Evolutionary conservation across 2,329 filamentous ascomycete genomes (phyloP).

Genomic region (Pyrenophora seminiperda): DNA sequence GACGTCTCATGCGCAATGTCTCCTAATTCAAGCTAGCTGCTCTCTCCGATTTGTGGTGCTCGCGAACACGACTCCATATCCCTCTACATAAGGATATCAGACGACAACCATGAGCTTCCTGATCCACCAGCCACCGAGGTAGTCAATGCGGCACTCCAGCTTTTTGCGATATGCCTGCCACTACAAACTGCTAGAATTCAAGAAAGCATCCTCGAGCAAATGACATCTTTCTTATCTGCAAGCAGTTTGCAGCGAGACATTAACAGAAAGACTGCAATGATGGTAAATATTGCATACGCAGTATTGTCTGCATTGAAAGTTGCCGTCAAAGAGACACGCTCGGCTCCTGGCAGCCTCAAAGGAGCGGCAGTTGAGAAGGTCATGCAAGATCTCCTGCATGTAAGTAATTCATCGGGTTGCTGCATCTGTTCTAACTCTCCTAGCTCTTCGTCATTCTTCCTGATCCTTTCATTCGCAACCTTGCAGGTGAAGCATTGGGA

Average conservation of each 20-base stretch:
- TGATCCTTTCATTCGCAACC: constrained; percentile 82
- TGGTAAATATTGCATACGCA: constrained; percentile 85
- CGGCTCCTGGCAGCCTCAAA: constrained; percentile 73
- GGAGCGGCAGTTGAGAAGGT: constrained; percentile 77
- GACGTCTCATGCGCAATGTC: not conserved
- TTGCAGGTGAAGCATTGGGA: constrained; percentile 85
- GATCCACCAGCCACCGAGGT: constrained; percentile 91
- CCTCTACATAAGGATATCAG: constrained; percentile 68
- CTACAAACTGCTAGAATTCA: constrained; percentile 90
- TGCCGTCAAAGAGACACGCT: constrained; percentile 77
- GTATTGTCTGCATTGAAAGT: constrained; percentile 82
- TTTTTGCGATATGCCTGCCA: constrained; percentile 90
- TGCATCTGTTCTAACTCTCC: constrained; percentile 7
- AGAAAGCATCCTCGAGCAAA: constrained; percentile 92
- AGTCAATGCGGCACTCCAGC: constrained; percentile 88
- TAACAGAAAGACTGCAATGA: constrained; percentile 86
- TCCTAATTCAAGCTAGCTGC: constrained; percentile 39
- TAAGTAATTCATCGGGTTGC: constrained; percentile 54
- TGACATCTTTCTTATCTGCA: constrained; percentile 85
- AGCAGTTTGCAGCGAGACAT: constrained; percentile 80
- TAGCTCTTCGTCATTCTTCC: constrained; percentile 76
- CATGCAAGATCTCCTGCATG: constrained; percentile 73
- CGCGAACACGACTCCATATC: constrained; percentile 87
- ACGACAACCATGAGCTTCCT: constrained; percentile 59
- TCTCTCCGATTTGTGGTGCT: constrained; percentile 75